Evolutionary conservation across 2,329 filamentous ascomycete species (phyloP), one percentile per base, ranked within the genome.

Genomic region (Thermoascus crustaceus): DNA sequence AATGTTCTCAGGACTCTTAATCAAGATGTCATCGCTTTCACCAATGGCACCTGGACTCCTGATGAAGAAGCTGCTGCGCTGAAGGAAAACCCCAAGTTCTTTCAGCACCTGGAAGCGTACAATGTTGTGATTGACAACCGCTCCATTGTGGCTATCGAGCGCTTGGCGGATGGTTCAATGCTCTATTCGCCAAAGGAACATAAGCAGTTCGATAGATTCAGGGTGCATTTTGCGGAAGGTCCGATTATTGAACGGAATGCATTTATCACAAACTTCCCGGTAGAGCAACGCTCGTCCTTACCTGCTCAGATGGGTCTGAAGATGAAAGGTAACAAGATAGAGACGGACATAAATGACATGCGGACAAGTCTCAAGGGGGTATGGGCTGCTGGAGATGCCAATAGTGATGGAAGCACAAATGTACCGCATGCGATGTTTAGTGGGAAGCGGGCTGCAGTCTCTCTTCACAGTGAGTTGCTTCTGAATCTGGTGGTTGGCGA

Each of bases 341-440:
- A 57, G 0, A 67, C 63, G 0, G 61, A 71, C 24, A 40, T 54
- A 2, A 59, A 56, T n/a, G 70, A 68, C 0, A 60, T 73, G 39
- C 46, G 59, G 9, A 77, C 75, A 1, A 78, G 68, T 34, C 47
- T 76, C 3, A 48, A 57, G 0, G 73, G 74, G 1, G 67, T 78
- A 0, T 79, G 71, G 45, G 75, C 72, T 4, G 54, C 79, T 13
- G 76, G 76, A 0, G 76, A 80, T 42, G 69, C 69, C 8, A 80
- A 79, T 53, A 68, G 67, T 20, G 75, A 78, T 35, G 69, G 70
- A n/a, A 60, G 64, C 6, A 78, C 74, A 3, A 80, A 79, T 42
- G 68, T 79, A 1, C 74, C 74, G 0, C 75, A 78, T 42, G 76
- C 76, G 0, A 66, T 80, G 47, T 79, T 63, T 47, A 71, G 61